These are phyloP conservation scores for Erysimum cheiranthoides DNA, from an alignment of 345 rosid genomes.

Conservation along the genomic window DNA sequence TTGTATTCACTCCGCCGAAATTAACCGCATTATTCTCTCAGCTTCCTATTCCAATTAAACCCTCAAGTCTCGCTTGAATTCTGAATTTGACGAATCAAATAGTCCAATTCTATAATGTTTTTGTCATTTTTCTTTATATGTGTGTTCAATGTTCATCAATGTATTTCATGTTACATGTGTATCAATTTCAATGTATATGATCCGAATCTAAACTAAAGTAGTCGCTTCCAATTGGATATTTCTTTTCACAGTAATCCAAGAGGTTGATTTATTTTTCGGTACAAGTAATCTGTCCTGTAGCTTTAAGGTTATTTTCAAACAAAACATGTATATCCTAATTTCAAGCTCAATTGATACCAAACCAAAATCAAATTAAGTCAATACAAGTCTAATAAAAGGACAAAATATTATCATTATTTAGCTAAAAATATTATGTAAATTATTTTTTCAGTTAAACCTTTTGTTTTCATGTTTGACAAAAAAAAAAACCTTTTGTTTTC, in stretches of 20 bases:
- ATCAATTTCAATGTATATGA: conserved; percentile 29
- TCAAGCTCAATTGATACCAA: conserved; percentile 6
- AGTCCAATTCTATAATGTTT: conserved; percentile 9
- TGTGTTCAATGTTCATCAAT: conserved; percentile 15
- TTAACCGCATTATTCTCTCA: conserved; percentile 34
- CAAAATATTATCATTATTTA: background rate
- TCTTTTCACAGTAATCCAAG: conserved; percentile 31
- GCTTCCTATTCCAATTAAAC: conserved; percentile 8
- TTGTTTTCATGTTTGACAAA: no score
- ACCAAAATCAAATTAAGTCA: conserved; percentile 2
- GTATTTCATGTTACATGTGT: conserved; percentile 25
- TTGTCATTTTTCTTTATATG: conserved; percentile 18
- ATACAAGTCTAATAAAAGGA: background rate
- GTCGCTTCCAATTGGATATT: conserved; percentile 32
- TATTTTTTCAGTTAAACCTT: background rate
- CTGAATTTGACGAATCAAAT: conserved; percentile 34
- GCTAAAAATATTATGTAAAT: background rate
- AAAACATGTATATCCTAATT: conserved; percentile 26
- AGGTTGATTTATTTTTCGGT: conserved; percentile 5
- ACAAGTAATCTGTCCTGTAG: conserved; percentile 20
- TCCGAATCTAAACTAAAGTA: conserved; percentile 21
- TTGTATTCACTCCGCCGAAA: conserved; percentile 33
- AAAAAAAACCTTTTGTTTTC: background rate
- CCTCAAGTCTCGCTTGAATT: conserved; percentile 26
- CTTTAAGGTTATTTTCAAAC: conserved; percentile 24